Evolutionary conservation across 1,139 yeast genomes (phyloP).

Genomic region (Yamadazyma oceani): DNA sequence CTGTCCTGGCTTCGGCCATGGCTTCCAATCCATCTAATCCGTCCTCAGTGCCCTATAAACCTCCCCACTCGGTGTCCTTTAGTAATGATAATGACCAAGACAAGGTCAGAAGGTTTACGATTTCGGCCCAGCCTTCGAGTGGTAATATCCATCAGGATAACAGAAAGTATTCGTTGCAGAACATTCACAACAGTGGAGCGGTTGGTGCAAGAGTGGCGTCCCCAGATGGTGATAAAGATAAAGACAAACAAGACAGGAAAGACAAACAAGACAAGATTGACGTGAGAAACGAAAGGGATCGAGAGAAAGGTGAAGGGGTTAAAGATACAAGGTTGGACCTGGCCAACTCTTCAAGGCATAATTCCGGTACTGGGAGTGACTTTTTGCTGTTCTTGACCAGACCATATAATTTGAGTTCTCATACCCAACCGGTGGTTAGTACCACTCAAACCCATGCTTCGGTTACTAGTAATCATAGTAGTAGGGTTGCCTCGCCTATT

Average conservation of each 20-base stretch:
- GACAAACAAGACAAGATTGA: conserved; percentile 1
- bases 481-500: conserved; percentile 16
- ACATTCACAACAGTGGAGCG: not conserved
- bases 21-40: not conserved
- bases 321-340: not conserved
- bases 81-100: conserved; percentile 42
- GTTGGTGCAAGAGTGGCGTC: not conserved
- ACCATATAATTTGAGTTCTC: conserved; percentile 5
- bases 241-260: not conserved
- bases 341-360: conserved; percentile 15
- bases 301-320: not conserved
- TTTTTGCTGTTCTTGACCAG: conserved; percentile 15
- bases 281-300: not conserved
- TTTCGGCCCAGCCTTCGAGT: conserved; percentile 44
- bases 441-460: conserved; percentile 7
- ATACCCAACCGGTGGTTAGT: conserved; percentile 8
- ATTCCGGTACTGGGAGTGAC: conserved; percentile 15
- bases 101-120: conserved; percentile 44
- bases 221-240: not conserved
- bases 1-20: too few species aligned
- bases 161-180: conserved; percentile 14
- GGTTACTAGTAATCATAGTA: conserved; percentile 11
- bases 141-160: conserved; percentile 18
- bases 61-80: conserved; percentile 35
- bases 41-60: conserved; percentile 8